Evolutionary conservation across 768 basidiomycete genomes (phyloP).

Genomic region (Russula compacta): DNA sequence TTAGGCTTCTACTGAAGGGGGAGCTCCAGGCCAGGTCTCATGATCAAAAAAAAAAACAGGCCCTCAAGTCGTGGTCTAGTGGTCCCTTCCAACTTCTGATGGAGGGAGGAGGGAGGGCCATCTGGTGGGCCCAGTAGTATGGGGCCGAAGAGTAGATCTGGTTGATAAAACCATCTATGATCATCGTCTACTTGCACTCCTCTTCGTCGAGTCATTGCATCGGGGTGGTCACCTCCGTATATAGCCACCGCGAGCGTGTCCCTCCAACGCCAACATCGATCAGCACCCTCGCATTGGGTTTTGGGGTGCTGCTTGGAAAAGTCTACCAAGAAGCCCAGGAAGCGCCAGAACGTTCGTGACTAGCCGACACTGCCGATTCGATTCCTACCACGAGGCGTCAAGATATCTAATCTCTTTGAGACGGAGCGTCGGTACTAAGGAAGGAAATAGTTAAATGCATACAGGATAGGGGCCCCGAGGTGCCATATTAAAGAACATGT

Average conservation of each 20-base stretch:
- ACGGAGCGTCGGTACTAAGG: not conserved
- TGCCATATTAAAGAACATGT: slow-evolving; percentile 6
- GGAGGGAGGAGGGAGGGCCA: not conserved
- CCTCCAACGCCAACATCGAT: slow-evolving; percentile 12
- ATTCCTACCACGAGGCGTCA: slow-evolving; percentile 7
- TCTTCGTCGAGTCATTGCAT: not conserved
- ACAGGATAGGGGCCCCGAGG: not conserved
- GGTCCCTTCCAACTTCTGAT: not conserved
- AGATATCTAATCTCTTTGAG: not conserved
- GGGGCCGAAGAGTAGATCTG: not conserved
- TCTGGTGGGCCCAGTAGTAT: not conserved
- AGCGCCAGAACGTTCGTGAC: slow-evolving; percentile 1
- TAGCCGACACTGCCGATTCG: slow-evolving; percentile 1
- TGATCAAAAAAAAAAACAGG: not conserved
- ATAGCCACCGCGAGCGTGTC: not conserved
- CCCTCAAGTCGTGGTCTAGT: not conserved
- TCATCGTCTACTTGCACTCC: not conserved
- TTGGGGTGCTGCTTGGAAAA: slow-evolving; percentile 14
- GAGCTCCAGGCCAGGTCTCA: slow-evolving; percentile 2
- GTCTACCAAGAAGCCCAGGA: slow-evolving; percentile 6
- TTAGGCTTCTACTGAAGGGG: not conserved
- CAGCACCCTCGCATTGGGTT: slow-evolving; percentile 13
- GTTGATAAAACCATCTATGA: not conserved
- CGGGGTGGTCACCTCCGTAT: not conserved
- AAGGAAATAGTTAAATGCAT: slow-evolving; percentile 2